Evolutionary conservation across 441 rosid species (phyloP), one percentile per base, ranked within the genome.

Genomic region (Isatis lusitanica): DNA sequence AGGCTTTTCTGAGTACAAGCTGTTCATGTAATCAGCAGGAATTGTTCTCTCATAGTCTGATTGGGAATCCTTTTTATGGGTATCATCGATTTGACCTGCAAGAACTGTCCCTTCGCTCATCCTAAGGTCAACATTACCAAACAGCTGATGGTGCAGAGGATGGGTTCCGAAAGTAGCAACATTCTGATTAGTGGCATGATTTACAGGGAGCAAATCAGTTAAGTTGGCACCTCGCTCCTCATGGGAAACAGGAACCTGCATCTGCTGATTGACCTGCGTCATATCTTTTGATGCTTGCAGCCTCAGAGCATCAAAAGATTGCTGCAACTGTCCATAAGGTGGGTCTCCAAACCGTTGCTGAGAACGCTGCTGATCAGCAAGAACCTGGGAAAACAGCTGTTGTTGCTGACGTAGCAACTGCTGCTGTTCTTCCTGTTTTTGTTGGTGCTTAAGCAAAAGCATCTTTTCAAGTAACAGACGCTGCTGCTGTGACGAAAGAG

Each of bases 401-500:
- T 79, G 79, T 58, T 88, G 95, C 81, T 92, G 98, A 57, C 83
- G 83, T 83, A 94, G 75, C 74, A 92, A 77, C 81, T 89, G 93
- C 72, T 89, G 94, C 74, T 94, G 94, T 84, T 89, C 89, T 81
- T 94, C 92, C 76, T 88, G 93, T 66, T 82, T 82, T 71, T 87
- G 88, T 79, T 91, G 97, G 79, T 93, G 96, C 81, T 87, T 86
- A 74, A 95, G 85, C 75, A 90, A 79, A 58, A 93, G 68, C 65
- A 90, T 78, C 68, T 89, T 90, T 78, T 95, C 96, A 64, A 94
- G 66, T 53, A 87, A 63, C 8, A 85, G 84, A 68, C 90, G 81
- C 84, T 91, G 93, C 77, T 91, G 94, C 74, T 86, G 98, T 5
- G 97, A 67, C 61, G 90, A 82, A 66, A 79, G 80, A 55, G 89